Evolutionary conservation across 2,329 filamentous ascomycete species (phyloP), one percentile per base, ranked within the genome.

Genomic region (Aspergillus clavatus): DNA sequence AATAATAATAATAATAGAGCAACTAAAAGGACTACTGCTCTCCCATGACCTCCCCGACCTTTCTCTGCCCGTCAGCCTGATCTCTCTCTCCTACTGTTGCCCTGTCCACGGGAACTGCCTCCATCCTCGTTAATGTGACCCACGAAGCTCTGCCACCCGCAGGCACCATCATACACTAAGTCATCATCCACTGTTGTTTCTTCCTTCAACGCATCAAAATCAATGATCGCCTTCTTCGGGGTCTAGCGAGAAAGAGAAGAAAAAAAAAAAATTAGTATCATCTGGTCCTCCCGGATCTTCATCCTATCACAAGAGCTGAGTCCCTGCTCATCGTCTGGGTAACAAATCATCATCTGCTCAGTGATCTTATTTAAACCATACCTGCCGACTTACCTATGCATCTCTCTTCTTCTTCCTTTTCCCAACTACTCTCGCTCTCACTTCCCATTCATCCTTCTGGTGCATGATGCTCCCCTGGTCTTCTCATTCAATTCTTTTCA

Each of bases 61-160:
- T 24, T 8, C 23, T 24, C 23, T 24, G 4, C 23, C 8, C 23
- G 24, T 39, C 44, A 38, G 41, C 31, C 23, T 35, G 31, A 39
- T 47, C 35, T 41, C 38, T 31, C 40, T 27, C 38, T 45, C 38
- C 41, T 14, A 6, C 36, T 14, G 23, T 40, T 8, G 21, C 24
- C 1, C 12, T 37, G 31, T 35, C 11, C 29, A 38, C 16, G 43
- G 23, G 27, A 41, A 40, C 26, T 16, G 31, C 1, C 26, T 28
- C 7, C 16, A n/a, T n/a, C n/a, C n/a, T n/a, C n/a, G n/a, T 18
- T 11, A 35, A 35, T 35, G 31, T 35, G 31, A 35, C 16, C 31
- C 11, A 10, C 14, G 5, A 18, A 10, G 31, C 16, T 18, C n/a
- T 33, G 29, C 29, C 29, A 18, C n/a, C 29, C 29, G 29, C 29